These are phyloP conservation scores for Chrysopogon serrulatus DNA, from an alignment of 176 grass and related monocot genomes.

Conservation along the genomic window DNA sequence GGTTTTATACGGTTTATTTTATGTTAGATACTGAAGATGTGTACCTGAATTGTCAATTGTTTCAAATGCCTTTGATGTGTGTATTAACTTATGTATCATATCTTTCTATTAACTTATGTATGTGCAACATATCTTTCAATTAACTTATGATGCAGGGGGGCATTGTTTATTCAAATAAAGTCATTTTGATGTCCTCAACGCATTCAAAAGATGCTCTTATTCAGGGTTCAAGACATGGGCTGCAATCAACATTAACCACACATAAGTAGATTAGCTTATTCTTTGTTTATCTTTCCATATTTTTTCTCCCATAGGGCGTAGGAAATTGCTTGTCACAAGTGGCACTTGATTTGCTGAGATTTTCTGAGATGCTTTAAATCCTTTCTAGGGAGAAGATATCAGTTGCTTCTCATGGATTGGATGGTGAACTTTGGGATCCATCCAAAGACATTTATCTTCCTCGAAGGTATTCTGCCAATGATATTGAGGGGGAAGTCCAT, in stretches of 20 bases:
- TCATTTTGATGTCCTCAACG: constrained; percentile 46
- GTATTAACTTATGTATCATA: constrained; percentile 3
- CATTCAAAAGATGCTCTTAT: constrained; percentile 35
- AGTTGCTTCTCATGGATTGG: constrained; percentile 42
- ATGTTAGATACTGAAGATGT: neutral
- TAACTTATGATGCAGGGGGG: constrained; percentile 41
- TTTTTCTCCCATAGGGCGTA: neutral
- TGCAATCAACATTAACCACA: constrained; percentile 50
- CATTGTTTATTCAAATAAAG: constrained; percentile 67
- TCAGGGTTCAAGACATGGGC: constrained; percentile 33
- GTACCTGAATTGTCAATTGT: neutral
- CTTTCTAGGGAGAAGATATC: constrained; percentile 46
- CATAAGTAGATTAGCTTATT: constrained; percentile 39
- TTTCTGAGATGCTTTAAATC: neutral
- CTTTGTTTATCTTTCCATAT: neutral
- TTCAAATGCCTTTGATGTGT: neutral
- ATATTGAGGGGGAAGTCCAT: constrained; percentile 44
- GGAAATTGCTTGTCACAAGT: neutral
- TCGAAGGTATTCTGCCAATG: constrained; percentile 40
- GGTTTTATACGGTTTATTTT: neutral
- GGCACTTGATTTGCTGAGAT: neutral
- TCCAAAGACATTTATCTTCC: constrained; percentile 50
- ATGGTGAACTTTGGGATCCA: constrained; percentile 48
- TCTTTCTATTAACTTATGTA: neutral
- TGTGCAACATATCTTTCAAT: neutral